Percentiles rank a stretch among this genome's conserved stretches.
These are phyloP conservation scores for Madurella fahalii DNA, from an alignment of 2,329 filamentous ascomycete genomes.

Conservation along the genomic window DNA sequence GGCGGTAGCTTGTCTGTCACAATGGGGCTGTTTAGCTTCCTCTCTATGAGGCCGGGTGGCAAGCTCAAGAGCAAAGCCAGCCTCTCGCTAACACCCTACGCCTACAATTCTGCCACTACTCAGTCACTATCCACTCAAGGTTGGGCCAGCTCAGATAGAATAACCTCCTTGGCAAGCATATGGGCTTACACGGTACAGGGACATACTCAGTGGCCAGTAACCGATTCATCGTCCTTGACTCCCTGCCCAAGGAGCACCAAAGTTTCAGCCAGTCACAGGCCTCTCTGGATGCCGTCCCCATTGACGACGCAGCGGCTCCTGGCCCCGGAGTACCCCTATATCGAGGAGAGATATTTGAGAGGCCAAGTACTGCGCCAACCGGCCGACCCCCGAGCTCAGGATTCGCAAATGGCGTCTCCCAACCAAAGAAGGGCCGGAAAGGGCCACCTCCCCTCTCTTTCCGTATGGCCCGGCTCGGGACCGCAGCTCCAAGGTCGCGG, in stretches of 20 bases:
- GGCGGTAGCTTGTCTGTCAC: background rate
- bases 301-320: slow-evolving; percentile 25
- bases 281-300: slow-evolving; percentile 11
- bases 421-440: slow-evolving; percentile 14
- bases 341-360: slow-evolving; percentile 28
- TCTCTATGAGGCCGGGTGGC: slow-evolving; percentile 25
- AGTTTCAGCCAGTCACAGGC: slow-evolving; percentile 28
- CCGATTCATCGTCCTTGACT: slow-evolving; percentile 36
- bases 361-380: slow-evolving; percentile 37
- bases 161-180: background rate
- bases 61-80: slow-evolving; percentile 16
- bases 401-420: slow-evolving; percentile 8
- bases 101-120: slow-evolving; percentile 22
- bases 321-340: slow-evolving; percentile 32
- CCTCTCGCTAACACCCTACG: slow-evolving; percentile 18
- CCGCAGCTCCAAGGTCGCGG: slow-evolving; percentile 6
- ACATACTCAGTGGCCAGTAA: slow-evolving; percentile 40
- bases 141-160: slow-evolving; percentile 11
- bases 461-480: slow-evolving; percentile 13
- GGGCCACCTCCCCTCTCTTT: slow-evolving; percentile 25
- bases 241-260: slow-evolving; percentile 33
- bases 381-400: slow-evolving; percentile 20
- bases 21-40: slow-evolving; percentile 34
- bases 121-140: slow-evolving; percentile 24
- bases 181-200: slow-evolving; percentile 28